phyloP scores from a whole-genome alignment of 1,284 basidiomycete genomes.

The Naganishia sp. region DNA sequence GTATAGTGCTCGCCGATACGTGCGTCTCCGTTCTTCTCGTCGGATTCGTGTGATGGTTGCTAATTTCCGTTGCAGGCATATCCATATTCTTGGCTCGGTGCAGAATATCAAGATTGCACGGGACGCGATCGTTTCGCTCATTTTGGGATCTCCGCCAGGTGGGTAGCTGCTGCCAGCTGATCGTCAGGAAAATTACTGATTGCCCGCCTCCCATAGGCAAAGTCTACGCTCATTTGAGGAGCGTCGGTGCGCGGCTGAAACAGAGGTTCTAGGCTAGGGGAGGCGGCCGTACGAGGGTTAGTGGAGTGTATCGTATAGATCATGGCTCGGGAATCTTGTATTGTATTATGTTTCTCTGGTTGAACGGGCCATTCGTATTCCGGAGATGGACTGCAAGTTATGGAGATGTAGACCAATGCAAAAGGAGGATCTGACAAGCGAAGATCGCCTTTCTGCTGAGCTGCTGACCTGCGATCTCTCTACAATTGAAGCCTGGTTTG shows the following conservation, averaged over 20 bases:
- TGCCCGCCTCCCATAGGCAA: slow-evolving; percentile 58
- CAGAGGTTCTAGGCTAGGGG: slow-evolving; percentile 62
- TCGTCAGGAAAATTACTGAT: not conserved
- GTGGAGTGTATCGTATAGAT: slow-evolving; percentile 3
- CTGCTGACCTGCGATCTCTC: too few relatives aligned
- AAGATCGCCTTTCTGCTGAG: too few relatives aligned
- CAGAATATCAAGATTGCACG: slow-evolving; percentile 93
- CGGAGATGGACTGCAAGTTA: too few relatives aligned
- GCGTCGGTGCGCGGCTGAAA: slow-evolving; percentile 88
- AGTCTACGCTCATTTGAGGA: slow-evolving; percentile 87
- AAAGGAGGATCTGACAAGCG: too few relatives aligned
- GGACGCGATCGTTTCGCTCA: slow-evolving; percentile 92
- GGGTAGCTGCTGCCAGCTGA: slow-evolving; percentile 28
- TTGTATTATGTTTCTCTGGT: too few relatives aligned
- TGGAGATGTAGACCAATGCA: too few relatives aligned
- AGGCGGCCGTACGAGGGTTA: not conserved
- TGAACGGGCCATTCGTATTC: too few relatives aligned
- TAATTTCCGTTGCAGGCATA: slow-evolving; percentile 50
- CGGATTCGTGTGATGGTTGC: not conserved
- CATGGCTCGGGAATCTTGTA: not conserved
- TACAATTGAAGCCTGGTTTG: too few relatives aligned
- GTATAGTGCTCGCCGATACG: slow-evolving; percentile 96
- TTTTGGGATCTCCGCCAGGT: slow-evolving; percentile 91
- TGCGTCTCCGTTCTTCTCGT: slow-evolving; percentile 56
- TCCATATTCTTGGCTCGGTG: slow-evolving; percentile 62